Evolutionary conservation across 768 basidiomycete species (phyloP), one percentile per base, ranked within the genome.

Genomic region (Mycena olivaceomarginata): DNA sequence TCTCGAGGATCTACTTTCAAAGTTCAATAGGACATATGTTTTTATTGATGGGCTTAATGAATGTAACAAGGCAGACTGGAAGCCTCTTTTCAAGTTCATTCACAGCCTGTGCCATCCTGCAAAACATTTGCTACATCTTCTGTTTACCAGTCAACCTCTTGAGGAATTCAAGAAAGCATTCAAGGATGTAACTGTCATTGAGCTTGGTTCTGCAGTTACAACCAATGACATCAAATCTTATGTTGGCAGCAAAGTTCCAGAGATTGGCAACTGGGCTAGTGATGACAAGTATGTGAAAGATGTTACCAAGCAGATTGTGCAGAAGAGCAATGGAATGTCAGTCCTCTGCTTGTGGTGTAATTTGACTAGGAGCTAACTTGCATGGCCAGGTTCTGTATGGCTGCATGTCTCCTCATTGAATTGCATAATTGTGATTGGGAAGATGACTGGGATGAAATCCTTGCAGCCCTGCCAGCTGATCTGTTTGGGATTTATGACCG

Each of bases 211-310:
- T n/a, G 16, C 62, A 63, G 41, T 40, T 43, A 39, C 41, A 43
- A 43, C 37, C 62, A 63, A 11, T 40, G 62, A 63, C 39, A 63
- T 63, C 37, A 63, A 37, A 63, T 63, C 62, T 57, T 57, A 57
- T n/a, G 22, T 57, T 25, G 11, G 56, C 20, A 25, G 22, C 12
- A 13, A 57, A 57, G 56, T 57, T 57, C 22, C 56, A 2, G 18
- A 25, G 56, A 9, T 63, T 15, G 41, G n/a, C 8, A 57, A 25
- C 22, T 57, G 56, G 56, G 56, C 56, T 4, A 57, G 22, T 25
- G 22, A 57, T 63, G 41, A 43, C 37, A 63, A 40, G 41, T n/a
- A 63, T 63, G 39, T n/a, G 9, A 18, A 63, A n/a, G 20, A 57
- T 57, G 56, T 57, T 9, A 57, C 22, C n/a, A n/a, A 57, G n/a